phyloP scores from a whole-genome alignment of 2,329 filamentous ascomycete species.

The Cryphonectria naterciae region DNA sequence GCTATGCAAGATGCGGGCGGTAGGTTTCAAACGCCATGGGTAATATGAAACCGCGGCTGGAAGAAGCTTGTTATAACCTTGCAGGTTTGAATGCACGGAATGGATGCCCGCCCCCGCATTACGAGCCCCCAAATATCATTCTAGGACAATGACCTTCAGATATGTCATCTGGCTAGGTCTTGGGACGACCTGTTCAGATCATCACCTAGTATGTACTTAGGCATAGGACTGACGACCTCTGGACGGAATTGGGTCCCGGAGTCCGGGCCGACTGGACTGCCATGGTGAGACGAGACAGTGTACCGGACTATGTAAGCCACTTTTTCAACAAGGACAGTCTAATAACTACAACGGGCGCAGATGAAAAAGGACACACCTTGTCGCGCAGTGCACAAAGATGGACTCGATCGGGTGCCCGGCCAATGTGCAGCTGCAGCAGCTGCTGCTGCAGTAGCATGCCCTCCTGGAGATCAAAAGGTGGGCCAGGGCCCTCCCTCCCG shows the following conservation, averaged over 20 bases:
- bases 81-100: not conserved
- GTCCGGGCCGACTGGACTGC: not conserved
- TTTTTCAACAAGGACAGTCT: not conserved
- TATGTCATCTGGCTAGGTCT: not conserved
- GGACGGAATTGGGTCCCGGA: not conserved
- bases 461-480: not conserved
- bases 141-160: not conserved
- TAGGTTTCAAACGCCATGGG: constrained; percentile 20
- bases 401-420: not conserved
- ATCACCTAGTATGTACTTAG: not conserved
- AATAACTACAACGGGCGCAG: not conserved
- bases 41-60: not conserved
- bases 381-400: not conserved
- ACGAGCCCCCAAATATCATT: constrained; percentile 3
- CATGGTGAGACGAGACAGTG: constrained; percentile 1
- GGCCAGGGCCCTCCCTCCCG: constrained; percentile 4
- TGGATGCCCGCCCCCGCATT: not conserved
- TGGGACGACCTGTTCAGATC: not conserved
- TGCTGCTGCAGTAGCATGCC: not conserved
- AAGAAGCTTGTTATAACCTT: constrained; percentile 1
- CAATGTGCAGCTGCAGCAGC: not conserved
- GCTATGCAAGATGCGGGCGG: constrained; percentile 13
- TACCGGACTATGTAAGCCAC: not conserved
- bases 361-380: not conserved
- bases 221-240: not conserved